Percentiles rank a stretch among this genome's conserved stretches.
These are phyloP conservation scores for Phytopythium aichiense DNA, from an alignment of 352 stramenopile genomes.

Conservation along the genomic window DNA sequence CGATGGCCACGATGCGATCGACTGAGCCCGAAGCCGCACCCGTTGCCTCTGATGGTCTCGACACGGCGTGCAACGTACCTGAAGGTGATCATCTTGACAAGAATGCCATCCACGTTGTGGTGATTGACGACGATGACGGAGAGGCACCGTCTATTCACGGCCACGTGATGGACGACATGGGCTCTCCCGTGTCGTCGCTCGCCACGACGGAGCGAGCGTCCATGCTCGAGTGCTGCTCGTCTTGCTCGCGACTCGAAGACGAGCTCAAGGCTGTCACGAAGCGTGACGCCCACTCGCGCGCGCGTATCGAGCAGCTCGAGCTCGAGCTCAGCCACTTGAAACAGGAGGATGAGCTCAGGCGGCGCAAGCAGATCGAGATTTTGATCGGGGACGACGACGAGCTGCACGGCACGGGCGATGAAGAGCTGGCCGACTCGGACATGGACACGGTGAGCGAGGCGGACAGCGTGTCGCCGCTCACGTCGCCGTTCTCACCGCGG, in stretches of 20 bases:
- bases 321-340: slow-evolving; percentile 4
- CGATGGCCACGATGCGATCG: slow-evolving; percentile 7
- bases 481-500: slow-evolving; percentile 1
- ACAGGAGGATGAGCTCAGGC: slow-evolving; percentile 9
- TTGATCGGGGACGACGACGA: slow-evolving; percentile 25
- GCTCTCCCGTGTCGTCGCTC: slow-evolving; percentile 13
- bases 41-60: not conserved
- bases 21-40: slow-evolving; percentile 1
- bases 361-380: not conserved
- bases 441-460: slow-evolving; percentile 7
- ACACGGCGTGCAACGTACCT: not conserved
- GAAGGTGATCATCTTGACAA: not conserved
- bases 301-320: slow-evolving; percentile 36
- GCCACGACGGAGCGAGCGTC: slow-evolving; percentile 4
- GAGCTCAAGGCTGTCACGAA: slow-evolving; percentile 24
- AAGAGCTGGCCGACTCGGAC: slow-evolving; percentile 7
- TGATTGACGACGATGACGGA: slow-evolving; percentile 9
- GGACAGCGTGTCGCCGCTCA: slow-evolving; percentile 9
- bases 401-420: slow-evolving; percentile 31
- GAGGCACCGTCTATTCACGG: not conserved
- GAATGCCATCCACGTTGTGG: slow-evolving; percentile 11
- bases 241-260: slow-evolving; percentile 16
- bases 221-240: slow-evolving; percentile 1
- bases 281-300: slow-evolving; percentile 20
- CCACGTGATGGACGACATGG: slow-evolving; percentile 11